Percentiles rank a stretch among this genome's conserved stretches.
These are phyloP conservation scores for Scheffersomyces lignicola DNA, from an alignment of 1,139 yeast species.

Conservation along the genomic window DNA sequence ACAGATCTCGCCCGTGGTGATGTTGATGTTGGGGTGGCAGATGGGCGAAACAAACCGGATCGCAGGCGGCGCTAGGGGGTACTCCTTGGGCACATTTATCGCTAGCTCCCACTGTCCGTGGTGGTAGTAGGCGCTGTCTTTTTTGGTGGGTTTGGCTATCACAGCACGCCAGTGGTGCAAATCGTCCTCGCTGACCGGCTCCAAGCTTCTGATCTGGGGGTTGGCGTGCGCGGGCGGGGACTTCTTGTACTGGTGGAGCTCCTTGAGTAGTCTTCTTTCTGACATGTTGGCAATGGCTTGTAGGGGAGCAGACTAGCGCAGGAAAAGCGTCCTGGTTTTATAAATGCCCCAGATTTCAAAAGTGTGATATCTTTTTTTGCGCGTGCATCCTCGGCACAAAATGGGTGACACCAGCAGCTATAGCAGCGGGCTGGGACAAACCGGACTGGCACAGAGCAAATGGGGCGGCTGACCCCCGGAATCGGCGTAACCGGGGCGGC, in stretches of 20 bases:
- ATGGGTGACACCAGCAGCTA: too few relatives aligned
- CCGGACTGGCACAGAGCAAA: too few relatives aligned
- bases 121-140: slow-evolving; percentile 45
- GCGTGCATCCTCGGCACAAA: too few relatives aligned
- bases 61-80: slow-evolving; percentile 73
- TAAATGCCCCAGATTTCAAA: too few relatives aligned
- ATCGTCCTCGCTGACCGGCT: slow-evolving; percentile 46
- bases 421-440: too few relatives aligned
- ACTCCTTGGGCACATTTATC: slow-evolving; percentile 51
- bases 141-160: slow-evolving; percentile 52
- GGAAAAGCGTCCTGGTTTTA: too few relatives aligned
- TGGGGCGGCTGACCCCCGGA: too few relatives aligned
- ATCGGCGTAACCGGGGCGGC: too few relatives aligned
- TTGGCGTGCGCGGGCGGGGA: slow-evolving; percentile 21
- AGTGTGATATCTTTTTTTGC: too few relatives aligned
- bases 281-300: too few relatives aligned
- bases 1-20: slow-evolving; percentile 76
- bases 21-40: slow-evolving; percentile 75
- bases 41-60: slow-evolving; percentile 56
- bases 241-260: slow-evolving; percentile 23
- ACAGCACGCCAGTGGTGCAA: slow-evolving; percentile 61
- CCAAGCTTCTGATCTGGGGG: slow-evolving; percentile 41
- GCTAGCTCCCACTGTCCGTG: slow-evolving; percentile 59
- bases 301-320: too few relatives aligned
- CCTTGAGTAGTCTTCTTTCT: slow-evolving; percentile 32